Evolutionary conservation across 352 stramenopile species (phyloP).

Genomic region (Phytophthora pisi): DNA sequence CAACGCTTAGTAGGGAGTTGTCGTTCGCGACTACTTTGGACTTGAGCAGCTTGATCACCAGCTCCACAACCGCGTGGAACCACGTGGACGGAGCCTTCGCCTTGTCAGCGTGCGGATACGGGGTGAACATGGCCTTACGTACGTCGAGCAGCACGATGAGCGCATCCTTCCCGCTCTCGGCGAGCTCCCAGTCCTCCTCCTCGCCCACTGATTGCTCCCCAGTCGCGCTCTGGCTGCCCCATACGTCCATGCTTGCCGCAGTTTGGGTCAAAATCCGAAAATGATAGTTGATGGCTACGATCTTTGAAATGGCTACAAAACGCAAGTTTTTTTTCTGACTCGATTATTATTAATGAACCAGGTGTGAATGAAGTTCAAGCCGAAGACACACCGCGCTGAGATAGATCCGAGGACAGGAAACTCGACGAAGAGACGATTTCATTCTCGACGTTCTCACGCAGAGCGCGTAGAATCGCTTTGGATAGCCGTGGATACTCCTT

Average conservation of each 20-base stretch:
- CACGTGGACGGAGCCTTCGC: slow-evolving; percentile 45
- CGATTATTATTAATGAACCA: too few species aligned
- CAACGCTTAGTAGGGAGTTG: slow-evolving; percentile 77
- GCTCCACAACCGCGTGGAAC: slow-evolving; percentile 75
- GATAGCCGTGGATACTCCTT: slow-evolving; percentile 55
- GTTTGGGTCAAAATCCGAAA: slow-evolving; percentile 11
- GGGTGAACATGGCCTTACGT: slow-evolving; percentile 68
- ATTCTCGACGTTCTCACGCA: slow-evolving; percentile 18
- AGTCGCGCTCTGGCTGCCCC: slow-evolving; percentile 35
- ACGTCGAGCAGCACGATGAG: slow-evolving; percentile 82
- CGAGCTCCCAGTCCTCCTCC: slow-evolving; percentile 69
- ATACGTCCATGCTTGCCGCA: slow-evolving; percentile 49
- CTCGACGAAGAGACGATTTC: not conserved
- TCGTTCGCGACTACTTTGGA: slow-evolving; percentile 81
- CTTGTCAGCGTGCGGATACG: slow-evolving; percentile 33
- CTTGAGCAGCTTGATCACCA: slow-evolving; percentile 76
- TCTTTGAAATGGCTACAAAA: not conserved
- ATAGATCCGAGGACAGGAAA: not conserved
- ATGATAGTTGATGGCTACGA: not conserved
- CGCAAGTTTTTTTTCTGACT: not conserved
- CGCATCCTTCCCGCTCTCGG: slow-evolving; percentile 72
- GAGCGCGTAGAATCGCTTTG: slow-evolving; percentile 44
- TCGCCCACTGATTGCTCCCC: slow-evolving; percentile 26
- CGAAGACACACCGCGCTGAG: not conserved
- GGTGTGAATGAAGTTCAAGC: not conserved